phyloP scores from a whole-genome alignment of 768 basidiomycete genomes.

The Pisolithus marmoratus region DNA sequence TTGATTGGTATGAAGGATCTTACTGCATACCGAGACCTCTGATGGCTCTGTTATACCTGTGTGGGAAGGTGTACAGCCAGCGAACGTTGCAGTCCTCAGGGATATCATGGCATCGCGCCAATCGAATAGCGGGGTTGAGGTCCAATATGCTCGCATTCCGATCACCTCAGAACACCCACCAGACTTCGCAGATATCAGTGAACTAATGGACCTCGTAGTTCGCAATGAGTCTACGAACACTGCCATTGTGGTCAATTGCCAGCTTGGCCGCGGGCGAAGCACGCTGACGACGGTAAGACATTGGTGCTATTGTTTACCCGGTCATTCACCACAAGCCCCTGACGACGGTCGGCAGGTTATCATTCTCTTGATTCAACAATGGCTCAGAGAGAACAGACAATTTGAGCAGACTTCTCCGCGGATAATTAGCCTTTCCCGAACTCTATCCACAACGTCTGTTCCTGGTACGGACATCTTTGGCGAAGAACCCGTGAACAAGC shows the following conservation, averaged over 20 bases:
- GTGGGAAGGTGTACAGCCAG: slow-evolving; percentile 82
- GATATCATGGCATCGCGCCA: slow-evolving; percentile 75
- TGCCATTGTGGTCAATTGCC: slow-evolving; percentile 91
- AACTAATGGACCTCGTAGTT: slow-evolving; percentile 75
- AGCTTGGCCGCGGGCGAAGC: slow-evolving; percentile 88
- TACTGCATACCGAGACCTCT: slow-evolving; percentile 84
- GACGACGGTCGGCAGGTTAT: slow-evolving; percentile 49
- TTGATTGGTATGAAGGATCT: slow-evolving; percentile 40
- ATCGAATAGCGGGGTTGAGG: slow-evolving; percentile 43
- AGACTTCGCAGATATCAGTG: slow-evolving; percentile 67
- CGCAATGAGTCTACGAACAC: slow-evolving; percentile 61
- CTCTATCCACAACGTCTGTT: slow-evolving; percentile 32
- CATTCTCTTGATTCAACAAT: slow-evolving; percentile 76
- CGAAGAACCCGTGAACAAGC: slow-evolving; percentile 26
- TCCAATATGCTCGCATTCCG: slow-evolving; percentile 81
- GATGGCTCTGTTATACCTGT: slow-evolving; percentile 89
- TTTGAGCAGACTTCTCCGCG: slow-evolving; percentile 28
- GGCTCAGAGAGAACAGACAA: slow-evolving; percentile 49
- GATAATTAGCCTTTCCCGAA: slow-evolving; percentile 33
- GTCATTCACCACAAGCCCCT: neutral
- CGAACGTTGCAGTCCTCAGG: slow-evolving; percentile 74
- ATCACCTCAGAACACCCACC: slow-evolving; percentile 87
- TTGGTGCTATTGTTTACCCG: neutral
- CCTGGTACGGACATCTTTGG: slow-evolving; percentile 17
- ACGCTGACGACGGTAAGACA: slow-evolving; percentile 75